Evolutionary conservation across 1,284 basidiomycete genomes (phyloP).

Genomic region (Papiliotrema terrestris): DNA sequence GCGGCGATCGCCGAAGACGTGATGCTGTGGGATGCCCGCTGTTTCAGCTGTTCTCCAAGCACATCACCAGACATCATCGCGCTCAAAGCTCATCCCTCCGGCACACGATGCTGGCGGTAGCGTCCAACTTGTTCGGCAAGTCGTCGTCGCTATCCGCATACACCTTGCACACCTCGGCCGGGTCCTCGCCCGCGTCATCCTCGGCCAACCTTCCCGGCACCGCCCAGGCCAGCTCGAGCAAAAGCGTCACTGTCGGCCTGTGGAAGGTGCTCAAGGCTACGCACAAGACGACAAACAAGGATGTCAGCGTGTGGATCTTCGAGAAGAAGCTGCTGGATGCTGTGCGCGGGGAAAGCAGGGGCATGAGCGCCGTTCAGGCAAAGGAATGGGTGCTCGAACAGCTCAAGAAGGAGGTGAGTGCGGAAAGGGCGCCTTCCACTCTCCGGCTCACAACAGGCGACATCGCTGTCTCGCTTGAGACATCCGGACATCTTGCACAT

Average conservation of each 20-base stretch:
- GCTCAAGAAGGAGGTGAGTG: constrained; percentile 76
- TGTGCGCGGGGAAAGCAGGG: constrained; percentile 60
- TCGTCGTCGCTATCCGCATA: constrained; percentile 83
- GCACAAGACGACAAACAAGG: constrained; percentile 83
- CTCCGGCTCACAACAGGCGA: constrained; percentile 58
- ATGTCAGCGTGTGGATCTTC: constrained; percentile 82
- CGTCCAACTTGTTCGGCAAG: constrained; percentile 82
- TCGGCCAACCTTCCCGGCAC: constrained; percentile 45
- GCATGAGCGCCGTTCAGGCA: constrained; percentile 46
- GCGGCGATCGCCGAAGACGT: no score
- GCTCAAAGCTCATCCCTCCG: no score
- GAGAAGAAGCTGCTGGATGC: constrained; percentile 76
- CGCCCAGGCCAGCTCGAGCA: constrained; percentile 46
- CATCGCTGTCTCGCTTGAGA: constrained; percentile 75
- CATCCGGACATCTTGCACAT: constrained; percentile 97
- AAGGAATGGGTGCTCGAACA: constrained; percentile 72
- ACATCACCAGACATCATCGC: no score
- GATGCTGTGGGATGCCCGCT: no score
- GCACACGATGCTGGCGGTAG: constrained; percentile 71
- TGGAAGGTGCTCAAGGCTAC: constrained; percentile 80
- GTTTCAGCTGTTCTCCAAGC: no score
- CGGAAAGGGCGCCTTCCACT: neutral
- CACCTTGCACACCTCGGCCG: constrained; percentile 53
- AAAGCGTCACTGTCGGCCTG: constrained; percentile 66
- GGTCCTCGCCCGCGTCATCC: constrained; percentile 33